Conservation (phyloP, 2,329 filamentous ascomycete species). For the Diaporthe sp. region DNA sequence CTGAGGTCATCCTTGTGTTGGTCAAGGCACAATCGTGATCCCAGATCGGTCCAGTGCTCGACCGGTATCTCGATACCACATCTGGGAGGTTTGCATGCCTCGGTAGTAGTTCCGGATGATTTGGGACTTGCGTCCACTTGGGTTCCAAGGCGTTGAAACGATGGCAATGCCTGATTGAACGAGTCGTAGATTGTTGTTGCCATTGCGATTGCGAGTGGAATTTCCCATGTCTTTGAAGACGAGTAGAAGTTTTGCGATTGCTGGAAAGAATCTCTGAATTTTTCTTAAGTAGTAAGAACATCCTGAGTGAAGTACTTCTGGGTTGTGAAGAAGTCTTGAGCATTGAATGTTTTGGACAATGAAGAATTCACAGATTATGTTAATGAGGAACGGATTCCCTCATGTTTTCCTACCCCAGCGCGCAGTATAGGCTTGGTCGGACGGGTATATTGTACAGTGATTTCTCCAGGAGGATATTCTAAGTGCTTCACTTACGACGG, state of each 20-base stretch:
- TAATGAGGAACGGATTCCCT: not conserved
- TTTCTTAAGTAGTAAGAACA: not conserved
- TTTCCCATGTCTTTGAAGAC: not conserved
- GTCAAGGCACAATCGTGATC: too few species aligned
- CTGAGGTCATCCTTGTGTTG: too few species aligned
- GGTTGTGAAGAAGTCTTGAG: not conserved
- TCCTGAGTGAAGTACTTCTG: not conserved
- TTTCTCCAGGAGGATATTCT: too few species aligned
- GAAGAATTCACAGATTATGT: not conserved
- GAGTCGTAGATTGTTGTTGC: not conserved
- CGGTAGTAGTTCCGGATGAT: not conserved
- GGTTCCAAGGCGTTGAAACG: not conserved
- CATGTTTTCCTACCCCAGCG: not conserved
- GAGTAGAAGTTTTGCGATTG: not conserved
- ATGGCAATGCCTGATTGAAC: not conserved
- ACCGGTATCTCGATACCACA: too few species aligned
- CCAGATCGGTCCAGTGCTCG: too few species aligned
- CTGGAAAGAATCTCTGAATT: not conserved
- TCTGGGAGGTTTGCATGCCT: fast-evolving
- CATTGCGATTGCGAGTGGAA: not conserved
- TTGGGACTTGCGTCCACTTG: not conserved
- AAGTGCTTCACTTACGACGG: too few species aligned
- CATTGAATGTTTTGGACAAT: not conserved
- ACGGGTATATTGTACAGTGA: too few species aligned
- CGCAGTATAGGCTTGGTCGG: too few species aligned